Evolutionary conservation across 345 rosid genomes (phyloP), one percentile per base, ranked within the genome.

Genomic region (Turnera subulata): DNA sequence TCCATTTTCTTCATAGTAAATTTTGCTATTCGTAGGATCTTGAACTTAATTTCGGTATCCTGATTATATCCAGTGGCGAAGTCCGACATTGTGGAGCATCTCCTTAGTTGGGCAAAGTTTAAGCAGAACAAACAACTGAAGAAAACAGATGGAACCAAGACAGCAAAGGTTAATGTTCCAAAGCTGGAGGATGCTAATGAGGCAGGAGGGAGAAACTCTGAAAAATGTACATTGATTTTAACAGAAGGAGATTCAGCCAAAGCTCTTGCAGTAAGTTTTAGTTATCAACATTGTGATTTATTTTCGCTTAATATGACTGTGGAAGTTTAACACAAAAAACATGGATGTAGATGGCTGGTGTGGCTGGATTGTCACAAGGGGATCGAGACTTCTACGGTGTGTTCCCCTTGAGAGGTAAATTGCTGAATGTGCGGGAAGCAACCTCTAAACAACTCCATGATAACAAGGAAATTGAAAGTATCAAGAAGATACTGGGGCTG

Each of bases 221-320:
- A 81, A 0, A 76, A 53, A 40, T 94, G 99, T 63, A 90, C 97
- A 17, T 68, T 94, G 76, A 94, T 94, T 59, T 76, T 94, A 68
- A 94, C 99, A 1, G 99, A 94, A 85, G 99, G 99, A 75, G 97
- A 90, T 72, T 94, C 99, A 44, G 99, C 99, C 24, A 94, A 94
- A 77, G 73, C 90, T 57, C 86, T 94, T 21, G 99, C 99, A 5
- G 97, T 94, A 69, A 80, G 97, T 74, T 23, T 20, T 48, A 35
- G 47, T 57, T 12, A 33, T 54, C 21, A 21, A 18, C 32, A 40
- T 17, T 32, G 2, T 12, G 0, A 37, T 53, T 29, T 8, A 29
- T 29, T 29, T 8, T 8, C 4, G 35, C 35, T 29, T 8, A 4
- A 29, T 29, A 29, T n/a, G n/a, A n/a, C n/a, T n/a, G n/a, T n/a